A percentile compares a stretch with the other conserved stretches of the same genome.
Evolutionary conservation across 2,329 filamentous ascomycete genomes (phyloP).

Genomic region (Aureobasidium melanogenum): DNA sequence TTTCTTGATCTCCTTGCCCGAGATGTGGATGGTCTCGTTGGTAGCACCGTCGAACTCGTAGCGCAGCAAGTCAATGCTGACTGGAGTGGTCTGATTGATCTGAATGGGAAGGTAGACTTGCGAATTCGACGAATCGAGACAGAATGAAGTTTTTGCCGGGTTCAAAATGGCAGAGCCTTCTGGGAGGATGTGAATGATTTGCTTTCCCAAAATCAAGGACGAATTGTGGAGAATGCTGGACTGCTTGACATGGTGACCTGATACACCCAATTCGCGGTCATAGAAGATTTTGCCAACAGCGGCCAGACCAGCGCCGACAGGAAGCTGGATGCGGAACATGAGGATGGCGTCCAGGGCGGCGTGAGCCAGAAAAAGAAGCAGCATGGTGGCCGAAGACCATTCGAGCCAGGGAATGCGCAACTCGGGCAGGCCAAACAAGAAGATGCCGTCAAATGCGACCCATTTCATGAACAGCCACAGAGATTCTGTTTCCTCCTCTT

Average conservation of each 20-base stretch:
- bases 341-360: slow-evolving; percentile 69
- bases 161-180: slow-evolving; percentile 87
- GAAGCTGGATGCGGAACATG: slow-evolving; percentile 84
- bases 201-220: slow-evolving; percentile 87
- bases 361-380: slow-evolving; percentile 63
- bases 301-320: slow-evolving; percentile 63
- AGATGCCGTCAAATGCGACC: slow-evolving; percentile 76
- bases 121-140: slow-evolving; percentile 57
- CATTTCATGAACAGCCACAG: slow-evolving; percentile 90
- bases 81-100: slow-evolving; percentile 88
- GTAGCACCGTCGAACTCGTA: slow-evolving; percentile 72
- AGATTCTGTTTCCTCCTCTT: slow-evolving; percentile 78
- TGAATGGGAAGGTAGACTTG: slow-evolving; percentile 67
- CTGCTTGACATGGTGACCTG: slow-evolving; percentile 85
- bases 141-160: slow-evolving; percentile 70
- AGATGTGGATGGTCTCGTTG: slow-evolving; percentile 72
- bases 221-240: slow-evolving; percentile 82
- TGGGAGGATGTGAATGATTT: slow-evolving; percentile 94
- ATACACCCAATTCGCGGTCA: slow-evolving; percentile 85
- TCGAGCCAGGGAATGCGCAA: slow-evolving; percentile 95
- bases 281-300: slow-evolving; percentile 73
- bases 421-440: slow-evolving; percentile 77
- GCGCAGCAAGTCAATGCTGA: slow-evolving; percentile 79
- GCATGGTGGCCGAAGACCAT: slow-evolving; percentile 67
- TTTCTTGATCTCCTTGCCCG: slow-evolving; percentile 62